A percentile compares a stretch with the other conserved stretches of the same genome.
phyloP scores from a whole-genome alignment of 2,329 filamentous ascomycete species.

The Fusarium nelsonii region DNA sequence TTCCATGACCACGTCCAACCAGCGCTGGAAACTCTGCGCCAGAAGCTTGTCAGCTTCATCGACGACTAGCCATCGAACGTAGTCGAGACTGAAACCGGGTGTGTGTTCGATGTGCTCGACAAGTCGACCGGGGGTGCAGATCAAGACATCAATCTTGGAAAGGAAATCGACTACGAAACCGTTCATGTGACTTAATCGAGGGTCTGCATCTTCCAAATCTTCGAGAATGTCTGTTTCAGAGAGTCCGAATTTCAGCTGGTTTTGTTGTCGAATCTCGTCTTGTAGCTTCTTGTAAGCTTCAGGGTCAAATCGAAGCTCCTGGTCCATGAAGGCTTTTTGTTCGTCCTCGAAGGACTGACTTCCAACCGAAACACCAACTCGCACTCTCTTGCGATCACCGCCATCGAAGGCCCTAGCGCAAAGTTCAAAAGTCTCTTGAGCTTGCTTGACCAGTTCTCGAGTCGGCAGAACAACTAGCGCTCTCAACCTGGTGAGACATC shows the following conservation, averaged over 20 bases:
- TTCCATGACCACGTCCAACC: slow-evolving; percentile 80
- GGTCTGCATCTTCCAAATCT: slow-evolving; percentile 43
- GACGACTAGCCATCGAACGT: slow-evolving; percentile 88
- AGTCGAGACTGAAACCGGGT: slow-evolving; percentile 80
- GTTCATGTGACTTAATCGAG: slow-evolving; percentile 53
- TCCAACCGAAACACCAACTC: slow-evolving; percentile 85
- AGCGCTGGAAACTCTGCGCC: slow-evolving; percentile 92
- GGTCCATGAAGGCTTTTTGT: slow-evolving; percentile 62
- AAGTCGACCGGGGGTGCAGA: slow-evolving; percentile 91
- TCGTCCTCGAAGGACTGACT: slow-evolving; percentile 79
- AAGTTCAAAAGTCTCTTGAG: slow-evolving; percentile 79
- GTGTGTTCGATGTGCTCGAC: slow-evolving; percentile 92
- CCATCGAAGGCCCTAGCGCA: slow-evolving; percentile 74
- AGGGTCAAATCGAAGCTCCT: slow-evolving; percentile 72
- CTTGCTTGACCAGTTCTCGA: slow-evolving; percentile 89
- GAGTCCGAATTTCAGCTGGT: slow-evolving; percentile 13
- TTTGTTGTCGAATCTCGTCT: slow-evolving; percentile 36
- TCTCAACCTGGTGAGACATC: slow-evolving; percentile 74
- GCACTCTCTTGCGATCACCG: slow-evolving; percentile 72
- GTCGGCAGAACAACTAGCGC: slow-evolving; percentile 92
- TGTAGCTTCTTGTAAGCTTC: slow-evolving; percentile 58
- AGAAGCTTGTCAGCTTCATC: slow-evolving; percentile 95
- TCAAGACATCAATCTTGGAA: slow-evolving; percentile 86
- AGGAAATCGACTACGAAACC: slow-evolving; percentile 71
- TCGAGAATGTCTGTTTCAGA: slow-evolving; percentile 33